Base-by-base conservation (phyloP, 306 rosid species). In the Bauhinia variegata region DNA sequence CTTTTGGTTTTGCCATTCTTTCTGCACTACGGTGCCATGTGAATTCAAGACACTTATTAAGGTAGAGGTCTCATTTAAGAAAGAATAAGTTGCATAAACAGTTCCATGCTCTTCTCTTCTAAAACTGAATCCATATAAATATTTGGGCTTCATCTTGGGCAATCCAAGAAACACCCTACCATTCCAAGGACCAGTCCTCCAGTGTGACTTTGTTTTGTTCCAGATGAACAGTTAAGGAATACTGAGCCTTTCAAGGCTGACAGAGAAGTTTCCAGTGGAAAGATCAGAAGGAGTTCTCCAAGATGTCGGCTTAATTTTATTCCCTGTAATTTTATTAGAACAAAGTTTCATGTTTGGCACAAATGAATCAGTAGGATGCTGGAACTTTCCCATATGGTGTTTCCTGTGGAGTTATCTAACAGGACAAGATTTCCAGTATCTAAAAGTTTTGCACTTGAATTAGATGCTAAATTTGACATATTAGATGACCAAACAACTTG, bases 401-500 rank as follows among this genome's bases (percentile, higher is more conserved):
- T 50, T 19, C 10, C 73, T 75, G 1, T 51, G 65, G 17, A 11
- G n/a, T 54, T 5, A 5, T 77, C 75, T 43, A 4, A 19, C 43
- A 85, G 54, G 17, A 82, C 68, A 0, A 79, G 65, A 17, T 74
- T 77, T 11, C 87, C 92, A 9, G 55, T 64, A 54, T 72, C 80
- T 7, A 30, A 39, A 42, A 81, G 85, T 32, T 68, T 62, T 23
- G 85, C 87, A 41, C 60, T 72, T 8, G 85, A 44, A 55, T 8
- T 51, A 5, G 4, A 51, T 5, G 48, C 58, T 11, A 63, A 13
- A 60, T 17, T 64, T 12, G 87, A 51, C 53, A 66, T 68, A 19
- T 48, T 71, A 11, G 78, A 65, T 0, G 92, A 84, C 92, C 89
- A 87, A 49, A 84, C 0, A 11, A 78, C 14, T 0, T n/a, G 53